A percentile compares a stretch with the other conserved stretches of the same genome.
These are phyloP conservation scores for Paramecium caudatum DNA, from an alignment of 73 alveolate species.

Conservation along the genomic window DNA sequence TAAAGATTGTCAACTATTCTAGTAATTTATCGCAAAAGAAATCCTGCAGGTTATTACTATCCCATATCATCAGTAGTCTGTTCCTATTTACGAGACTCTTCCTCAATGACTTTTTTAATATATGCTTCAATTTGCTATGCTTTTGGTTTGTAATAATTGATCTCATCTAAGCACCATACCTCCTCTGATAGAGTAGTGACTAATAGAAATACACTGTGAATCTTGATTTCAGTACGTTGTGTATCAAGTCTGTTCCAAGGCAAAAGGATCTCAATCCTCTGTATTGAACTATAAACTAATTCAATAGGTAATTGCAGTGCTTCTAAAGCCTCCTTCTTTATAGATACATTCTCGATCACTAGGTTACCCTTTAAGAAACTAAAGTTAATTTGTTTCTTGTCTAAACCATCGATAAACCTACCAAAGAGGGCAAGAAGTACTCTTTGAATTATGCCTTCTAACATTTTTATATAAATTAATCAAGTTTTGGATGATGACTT, in stretches of 20 bases:
- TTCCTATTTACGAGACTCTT: not conserved
- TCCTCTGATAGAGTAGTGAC: not conserved
- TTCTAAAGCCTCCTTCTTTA: constrained; percentile 53
- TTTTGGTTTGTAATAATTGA: constrained; percentile 23
- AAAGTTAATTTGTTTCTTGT: constrained; percentile 46
- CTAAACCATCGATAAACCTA: constrained; percentile 34
- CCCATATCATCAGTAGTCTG: not conserved
- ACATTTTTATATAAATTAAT: constrained; percentile 35
- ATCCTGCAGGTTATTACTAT: constrained; percentile 13
- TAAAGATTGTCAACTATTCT: constrained; percentile 52
- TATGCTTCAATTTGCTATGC: not conserved
- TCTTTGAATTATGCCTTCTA: constrained; percentile 13
- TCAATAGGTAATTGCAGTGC: constrained; percentile 45
- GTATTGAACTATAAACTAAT: constrained; percentile 49
- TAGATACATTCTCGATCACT: constrained; percentile 19
- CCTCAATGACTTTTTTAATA: constrained; percentile 35
- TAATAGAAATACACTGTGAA: constrained; percentile 40
- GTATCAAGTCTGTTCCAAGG: constrained; percentile 38
- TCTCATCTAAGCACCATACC: constrained; percentile 40
- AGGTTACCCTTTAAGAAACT: constrained; percentile 25
- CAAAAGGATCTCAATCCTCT: constrained; percentile 4
- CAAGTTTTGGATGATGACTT: constrained; percentile 25
- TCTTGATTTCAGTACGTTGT: constrained; percentile 27
- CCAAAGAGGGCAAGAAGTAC: constrained; percentile 50
- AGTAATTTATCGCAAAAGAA: not conserved